Percentiles rank a stretch among this genome's conserved stretches.
These are phyloP conservation scores for Fraxinus cuspidata DNA, from an alignment of 257 asterid genomes.

Conservation along the genomic window DNA sequence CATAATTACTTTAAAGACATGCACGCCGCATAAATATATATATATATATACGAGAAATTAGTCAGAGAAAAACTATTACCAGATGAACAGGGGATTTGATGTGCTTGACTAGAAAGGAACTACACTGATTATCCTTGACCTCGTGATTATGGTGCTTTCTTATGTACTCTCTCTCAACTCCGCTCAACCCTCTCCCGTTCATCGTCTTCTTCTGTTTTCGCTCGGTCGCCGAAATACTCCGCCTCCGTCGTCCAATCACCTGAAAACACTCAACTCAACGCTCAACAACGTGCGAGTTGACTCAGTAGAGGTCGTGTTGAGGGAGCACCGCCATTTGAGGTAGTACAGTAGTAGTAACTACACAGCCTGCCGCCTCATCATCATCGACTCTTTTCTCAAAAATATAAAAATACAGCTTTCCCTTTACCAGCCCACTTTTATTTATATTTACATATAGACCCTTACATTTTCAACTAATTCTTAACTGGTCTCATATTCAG, in stretches of 20 bases:
- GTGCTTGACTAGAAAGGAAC: slow-evolving; percentile 63
- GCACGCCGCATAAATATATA: background rate
- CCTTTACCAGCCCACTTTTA: background rate
- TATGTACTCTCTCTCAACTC: slow-evolving; percentile 46
- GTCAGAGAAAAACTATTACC: slow-evolving; percentile 31
- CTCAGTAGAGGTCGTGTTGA: slow-evolving; percentile 29
- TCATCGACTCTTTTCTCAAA: slow-evolving; percentile 21
- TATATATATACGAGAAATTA: background rate
- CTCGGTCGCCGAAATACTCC: background rate
- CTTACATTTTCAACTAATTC: background rate
- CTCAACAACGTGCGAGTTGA: slow-evolving; percentile 27
- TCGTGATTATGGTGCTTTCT: slow-evolving; percentile 62
- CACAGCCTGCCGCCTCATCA: slow-evolving; percentile 32
- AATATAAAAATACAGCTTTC: slow-evolving; percentile 1
- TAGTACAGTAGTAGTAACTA: slow-evolving; percentile 15
- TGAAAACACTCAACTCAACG: background rate
- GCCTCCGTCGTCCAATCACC: slow-evolving; percentile 30
- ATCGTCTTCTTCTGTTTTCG: slow-evolving; percentile 26
- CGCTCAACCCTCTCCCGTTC: slow-evolving; percentile 51
- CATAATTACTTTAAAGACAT: background rate
- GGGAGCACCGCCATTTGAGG: slow-evolving; percentile 21
- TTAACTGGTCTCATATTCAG: background rate
- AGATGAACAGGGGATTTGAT: slow-evolving; percentile 74
- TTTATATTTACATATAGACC: slow-evolving; percentile 5
- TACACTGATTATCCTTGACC: slow-evolving; percentile 63